phyloP scores from a whole-genome alignment of 108 stramenopile species.

The Stephanodiscus triporus region DNA sequence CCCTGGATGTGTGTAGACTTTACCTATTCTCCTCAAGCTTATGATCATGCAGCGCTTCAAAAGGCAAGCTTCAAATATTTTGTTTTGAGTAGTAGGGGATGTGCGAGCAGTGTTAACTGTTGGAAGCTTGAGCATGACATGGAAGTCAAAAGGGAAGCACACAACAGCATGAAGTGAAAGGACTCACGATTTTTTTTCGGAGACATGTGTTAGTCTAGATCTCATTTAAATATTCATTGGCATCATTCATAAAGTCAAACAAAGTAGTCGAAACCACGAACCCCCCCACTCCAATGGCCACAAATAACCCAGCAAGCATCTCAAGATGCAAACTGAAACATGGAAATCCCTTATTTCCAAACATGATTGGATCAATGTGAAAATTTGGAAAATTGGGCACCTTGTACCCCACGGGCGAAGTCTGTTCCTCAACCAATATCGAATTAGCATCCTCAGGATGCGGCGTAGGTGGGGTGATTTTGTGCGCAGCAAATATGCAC shows the following conservation, averaged over 20 bases:
- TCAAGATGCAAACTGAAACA: conserved; percentile 30
- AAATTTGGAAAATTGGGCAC: conserved; percentile 75
- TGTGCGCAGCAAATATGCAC: conserved; percentile 50
- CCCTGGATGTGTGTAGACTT: too few species aligned
- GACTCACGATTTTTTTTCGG: too few species aligned
- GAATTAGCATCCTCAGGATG: conserved; percentile 59
- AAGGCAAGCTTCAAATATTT: too few species aligned
- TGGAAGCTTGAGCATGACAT: too few species aligned
- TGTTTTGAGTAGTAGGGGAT: too few species aligned
- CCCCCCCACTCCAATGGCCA: conserved; percentile 40
- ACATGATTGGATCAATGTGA: conserved; percentile 52
- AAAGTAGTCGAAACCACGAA: conserved; percentile 43
- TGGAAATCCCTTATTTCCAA: conserved; percentile 36
- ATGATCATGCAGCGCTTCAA: too few species aligned
- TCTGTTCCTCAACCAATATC: conserved; percentile 61
- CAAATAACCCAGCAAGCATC: conserved; percentile 37
- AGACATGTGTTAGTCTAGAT: too few species aligned
- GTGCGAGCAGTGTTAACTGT: too few species aligned
- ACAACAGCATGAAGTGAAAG: too few species aligned
- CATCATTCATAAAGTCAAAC: conserved; percentile 30
- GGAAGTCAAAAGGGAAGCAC: too few species aligned
- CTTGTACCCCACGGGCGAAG: conserved; percentile 58
- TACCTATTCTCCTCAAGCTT: too few species aligned
- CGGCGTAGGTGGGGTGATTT: conserved; percentile 30
- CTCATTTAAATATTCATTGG: conserved; percentile 6